A percentile compares a stretch with the other conserved stretches of the same genome.
phyloP scores from a whole-genome alignment of 2,329 filamentous ascomycete genomes.

The Aspergillus quadrilineatus region DNA sequence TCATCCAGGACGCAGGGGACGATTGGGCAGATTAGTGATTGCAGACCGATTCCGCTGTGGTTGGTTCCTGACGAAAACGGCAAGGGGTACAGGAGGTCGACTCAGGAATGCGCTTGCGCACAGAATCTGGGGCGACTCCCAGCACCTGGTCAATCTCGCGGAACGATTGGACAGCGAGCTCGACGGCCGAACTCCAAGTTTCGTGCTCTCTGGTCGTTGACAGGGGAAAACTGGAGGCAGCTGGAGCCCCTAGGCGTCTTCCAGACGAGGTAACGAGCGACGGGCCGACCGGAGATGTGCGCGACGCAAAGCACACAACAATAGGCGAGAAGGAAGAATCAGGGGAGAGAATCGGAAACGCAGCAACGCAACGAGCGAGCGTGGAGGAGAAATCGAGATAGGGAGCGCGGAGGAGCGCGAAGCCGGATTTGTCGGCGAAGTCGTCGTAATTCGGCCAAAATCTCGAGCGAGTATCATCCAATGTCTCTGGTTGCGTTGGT shows the following conservation, averaged over 20 bases:
- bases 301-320: constrained; percentile 5
- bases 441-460: constrained; percentile 12
- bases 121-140: constrained; percentile 6
- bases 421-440: background rate
- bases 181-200: constrained; percentile 6
- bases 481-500: background rate
- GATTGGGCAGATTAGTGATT: constrained; percentile 17
- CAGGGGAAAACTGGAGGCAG: background rate
- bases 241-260: constrained; percentile 8
- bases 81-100: constrained; percentile 18
- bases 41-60: constrained; percentile 5
- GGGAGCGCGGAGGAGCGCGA: background rate
- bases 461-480: background rate
- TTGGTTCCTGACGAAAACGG: constrained; percentile 13
- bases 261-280: constrained; percentile 18
- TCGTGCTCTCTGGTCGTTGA: constrained; percentile 6
- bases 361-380: background rate
- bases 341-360: background rate
- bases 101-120: constrained; percentile 18
- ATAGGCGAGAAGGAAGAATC: background rate
- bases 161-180: background rate
- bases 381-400: background rate
- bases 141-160: background rate
- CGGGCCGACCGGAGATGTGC: constrained; percentile 11
- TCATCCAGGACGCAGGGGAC: constrained; percentile 36